phyloP scores from a whole-genome alignment of 1,139 yeast species.

The Debaryomyces nepalensis region DNA sequence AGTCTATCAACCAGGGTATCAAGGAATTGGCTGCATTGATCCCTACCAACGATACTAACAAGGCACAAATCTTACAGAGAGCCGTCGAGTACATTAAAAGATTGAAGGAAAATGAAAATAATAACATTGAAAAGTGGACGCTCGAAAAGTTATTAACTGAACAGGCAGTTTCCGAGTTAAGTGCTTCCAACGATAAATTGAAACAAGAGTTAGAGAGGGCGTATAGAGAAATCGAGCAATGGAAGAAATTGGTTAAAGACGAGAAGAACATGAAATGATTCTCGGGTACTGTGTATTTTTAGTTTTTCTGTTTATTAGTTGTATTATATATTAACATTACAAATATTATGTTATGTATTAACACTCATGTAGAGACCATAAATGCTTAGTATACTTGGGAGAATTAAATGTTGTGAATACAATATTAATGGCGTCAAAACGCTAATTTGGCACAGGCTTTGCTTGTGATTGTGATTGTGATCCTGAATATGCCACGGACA shows the following conservation, averaged over 20 bases:
- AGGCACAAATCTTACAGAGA: conserved; percentile 84
- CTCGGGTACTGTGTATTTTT: conserved; percentile 7
- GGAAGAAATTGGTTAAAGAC: conserved; percentile 57
- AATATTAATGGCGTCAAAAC: background rate
- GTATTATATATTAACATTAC: conserved; percentile 11
- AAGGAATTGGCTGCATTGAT: conserved; percentile 79
- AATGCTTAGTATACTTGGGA: background rate
- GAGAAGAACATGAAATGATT: conserved; percentile 11
- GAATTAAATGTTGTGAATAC: background rate
- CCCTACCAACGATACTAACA: conserved; percentile 89
- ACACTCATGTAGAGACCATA: background rate
- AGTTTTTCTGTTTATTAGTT: conserved; percentile 11
- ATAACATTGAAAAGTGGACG: conserved; percentile 91
- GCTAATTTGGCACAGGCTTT: background rate
- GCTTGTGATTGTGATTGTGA: background rate
- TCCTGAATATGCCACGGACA: conserved; percentile 20
- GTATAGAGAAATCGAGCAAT: conserved; percentile 87
- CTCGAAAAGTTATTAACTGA: conserved; percentile 89
- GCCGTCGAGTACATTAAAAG: conserved; percentile 90
- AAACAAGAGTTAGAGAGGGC: conserved; percentile 84
- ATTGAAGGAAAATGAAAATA: conserved; percentile 85
- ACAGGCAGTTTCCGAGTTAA: conserved; percentile 83
- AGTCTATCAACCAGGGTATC: conserved; percentile 87
- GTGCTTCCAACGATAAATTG: conserved; percentile 77
- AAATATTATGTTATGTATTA: conserved; percentile 1